Percentiles rank a stretch among this genome's conserved stretches.
Conservation (phyloP, 2,329 filamentous ascomycete genomes). For the Colletotrichum paranaense region DNA sequence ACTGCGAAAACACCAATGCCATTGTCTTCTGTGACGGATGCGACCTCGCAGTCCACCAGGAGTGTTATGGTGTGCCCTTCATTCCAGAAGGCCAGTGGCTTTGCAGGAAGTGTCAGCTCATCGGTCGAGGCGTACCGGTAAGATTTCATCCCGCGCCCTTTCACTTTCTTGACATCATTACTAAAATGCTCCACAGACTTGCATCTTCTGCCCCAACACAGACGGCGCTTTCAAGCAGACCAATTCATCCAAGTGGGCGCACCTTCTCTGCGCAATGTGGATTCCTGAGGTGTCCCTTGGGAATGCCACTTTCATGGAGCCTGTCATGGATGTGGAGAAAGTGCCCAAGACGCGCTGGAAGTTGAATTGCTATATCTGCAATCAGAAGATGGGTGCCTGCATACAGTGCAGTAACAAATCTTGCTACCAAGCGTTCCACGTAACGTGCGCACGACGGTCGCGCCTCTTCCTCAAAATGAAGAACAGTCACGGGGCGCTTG, state of each 20-base stretch:
- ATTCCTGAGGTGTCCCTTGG: slow-evolving; percentile 96
- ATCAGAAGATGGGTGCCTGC: slow-evolving; percentile 97
- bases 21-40: slow-evolving; percentile 99
- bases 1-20: slow-evolving; percentile 98
- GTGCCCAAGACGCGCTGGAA: slow-evolving; percentile 96
- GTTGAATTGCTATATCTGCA: slow-evolving; percentile 94
- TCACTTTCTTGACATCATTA: background rate
- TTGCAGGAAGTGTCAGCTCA: slow-evolving; percentile 95
- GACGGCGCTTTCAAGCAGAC: slow-evolving; percentile 99
- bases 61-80: slow-evolving; percentile 98
- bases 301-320: slow-evolving; percentile 98
- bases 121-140: slow-evolving; percentile 89
- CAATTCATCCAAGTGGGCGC: slow-evolving; percentile 95
- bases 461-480: slow-evolving; percentile 97
- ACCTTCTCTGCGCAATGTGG: slow-evolving; percentile 97
- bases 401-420: slow-evolving; percentile 98
- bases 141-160: slow-evolving; percentile 45
- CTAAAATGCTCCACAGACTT: slow-evolving; percentile 67
- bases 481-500: slow-evolving; percentile 82
- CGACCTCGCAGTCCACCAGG: slow-evolving; percentile 96
- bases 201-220: slow-evolving; percentile 98
- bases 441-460: slow-evolving; percentile 91
- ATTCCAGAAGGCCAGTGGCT: slow-evolving; percentile 99
- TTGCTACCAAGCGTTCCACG: slow-evolving; percentile 97
- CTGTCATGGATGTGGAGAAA: slow-evolving; percentile 97